Base-by-base conservation (phyloP, 805 yeast genomes). In the Kuraishia molischiana region DNA sequence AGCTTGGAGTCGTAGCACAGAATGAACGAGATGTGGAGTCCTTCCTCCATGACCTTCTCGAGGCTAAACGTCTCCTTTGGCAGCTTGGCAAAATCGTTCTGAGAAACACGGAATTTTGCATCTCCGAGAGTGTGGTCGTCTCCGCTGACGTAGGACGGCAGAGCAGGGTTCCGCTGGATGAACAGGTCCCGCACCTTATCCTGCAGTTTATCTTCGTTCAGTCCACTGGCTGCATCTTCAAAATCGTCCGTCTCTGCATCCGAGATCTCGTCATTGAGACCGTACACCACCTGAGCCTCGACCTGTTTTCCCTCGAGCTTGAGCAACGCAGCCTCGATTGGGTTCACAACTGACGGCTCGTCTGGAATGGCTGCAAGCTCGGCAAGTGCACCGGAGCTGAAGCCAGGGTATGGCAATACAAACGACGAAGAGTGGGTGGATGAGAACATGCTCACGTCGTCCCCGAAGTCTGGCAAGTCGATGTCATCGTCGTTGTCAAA, bases 331-430 rank as follows among this genome's bases (percentile, higher is more conserved):
- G 77, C 74, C 37, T 67, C 70, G 11, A 87, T 64, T 0, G 95
- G 95, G 56, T 85, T 84, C 14, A 69, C 74, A 21, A 68, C 73
- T 31, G 72, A 62, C 0, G 78, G 67, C 34, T 81, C 87, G 54
- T 90, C 96, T 0, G 96, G 90, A 36, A 89, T 76, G 4, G 83
- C 82, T 1, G 94, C 94, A 35, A 87, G 67, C 49, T 79, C 85
- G 31, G 81, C 82, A 34, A 83, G 77, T 2, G 77, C 80, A 3
- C 69, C 72, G n/a, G 66, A 58, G 22, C 72, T 62, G 36, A 70
- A 61, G 11, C 77, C 77, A 14, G 70, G 69, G 41, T 61, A 66
- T 17, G 69, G 61, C 39, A 63, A 48, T 20, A 60, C 44, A 24
- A 53, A 48, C 9, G 65, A 58, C 29, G 54, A 46, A 21, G 55